phyloP scores from a whole-genome alignment of 208 protist genomes.

The Phytomonas sp. region DNA sequence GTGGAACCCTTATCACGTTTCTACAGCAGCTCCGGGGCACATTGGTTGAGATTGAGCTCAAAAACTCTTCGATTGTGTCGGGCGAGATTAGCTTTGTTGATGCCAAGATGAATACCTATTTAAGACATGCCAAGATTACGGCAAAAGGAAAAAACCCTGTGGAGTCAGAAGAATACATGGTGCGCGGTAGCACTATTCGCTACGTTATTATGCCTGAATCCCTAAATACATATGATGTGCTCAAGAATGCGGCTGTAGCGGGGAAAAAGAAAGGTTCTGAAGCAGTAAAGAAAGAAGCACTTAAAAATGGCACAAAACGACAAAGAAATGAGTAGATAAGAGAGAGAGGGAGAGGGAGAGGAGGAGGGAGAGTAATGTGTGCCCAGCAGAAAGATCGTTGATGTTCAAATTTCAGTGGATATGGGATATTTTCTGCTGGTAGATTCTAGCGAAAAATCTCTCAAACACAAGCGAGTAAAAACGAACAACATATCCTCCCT shows the following conservation, averaged over 20 bases:
- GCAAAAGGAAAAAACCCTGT: conserved; percentile 93
- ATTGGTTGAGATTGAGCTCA: conserved; percentile 97
- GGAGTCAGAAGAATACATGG: conserved; percentile 92
- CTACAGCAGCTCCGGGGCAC: conserved; percentile 97
- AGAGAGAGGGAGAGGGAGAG: neutral
- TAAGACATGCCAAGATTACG: conserved; percentile 97
- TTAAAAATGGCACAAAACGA: conserved; percentile 6
- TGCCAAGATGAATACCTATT: conserved; percentile 97
- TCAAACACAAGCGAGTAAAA: neutral
- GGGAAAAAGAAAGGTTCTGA: neutral
- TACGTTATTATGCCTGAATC: conserved; percentile 96
- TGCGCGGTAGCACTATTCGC: conserved; percentile 97
- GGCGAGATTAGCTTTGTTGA: conserved; percentile 81
- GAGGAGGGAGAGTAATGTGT: neutral
- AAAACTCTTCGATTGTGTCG: conserved; percentile 96
- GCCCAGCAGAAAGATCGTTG: neutral
- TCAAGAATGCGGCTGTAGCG: conserved; percentile 38
- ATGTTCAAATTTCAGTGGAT: neutral
- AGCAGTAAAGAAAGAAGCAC: neutral
- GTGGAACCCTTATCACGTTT: conserved; percentile 89
- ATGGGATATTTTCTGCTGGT: neutral
- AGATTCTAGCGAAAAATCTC: neutral
- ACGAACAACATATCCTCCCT: neutral
- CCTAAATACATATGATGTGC: conserved; percentile 92
- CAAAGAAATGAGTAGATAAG: neutral